Conservation (phyloP, 768 basidiomycete genomes). For the Hygrocybe punicea region DNA sequence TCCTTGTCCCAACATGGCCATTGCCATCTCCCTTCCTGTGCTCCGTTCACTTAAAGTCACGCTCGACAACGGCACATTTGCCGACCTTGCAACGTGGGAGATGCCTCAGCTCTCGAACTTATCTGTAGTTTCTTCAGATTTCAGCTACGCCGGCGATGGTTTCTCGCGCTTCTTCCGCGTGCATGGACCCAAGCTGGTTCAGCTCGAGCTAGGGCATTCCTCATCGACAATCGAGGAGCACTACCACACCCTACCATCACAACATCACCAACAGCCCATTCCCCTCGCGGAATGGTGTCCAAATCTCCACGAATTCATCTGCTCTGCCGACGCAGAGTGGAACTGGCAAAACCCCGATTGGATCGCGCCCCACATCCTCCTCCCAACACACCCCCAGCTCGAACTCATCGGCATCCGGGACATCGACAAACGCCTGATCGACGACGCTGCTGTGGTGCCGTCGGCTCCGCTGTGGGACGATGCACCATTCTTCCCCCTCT, state of each 20-base stretch:
- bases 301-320: constrained; percentile 65
- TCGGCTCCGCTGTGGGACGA: constrained; percentile 31
- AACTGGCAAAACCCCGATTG: constrained; percentile 77
- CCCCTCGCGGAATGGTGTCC: constrained; percentile 69
- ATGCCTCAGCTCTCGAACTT: constrained; percentile 63
- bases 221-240: constrained; percentile 65
- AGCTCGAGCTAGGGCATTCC: constrained; percentile 73
- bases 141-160: constrained; percentile 62
- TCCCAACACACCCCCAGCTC: constrained; percentile 59
- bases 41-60: constrained; percentile 68
- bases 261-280: constrained; percentile 29
- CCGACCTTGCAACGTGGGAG: constrained; percentile 60
- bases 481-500: constrained; percentile 59
- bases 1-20: constrained; percentile 14
- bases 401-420: constrained; percentile 70
- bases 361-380: constrained; percentile 73
- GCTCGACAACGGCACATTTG: constrained; percentile 68
- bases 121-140: constrained; percentile 68
- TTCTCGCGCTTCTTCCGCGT: constrained; percentile 63
- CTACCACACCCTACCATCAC: constrained; percentile 49
- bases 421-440: constrained; percentile 59
- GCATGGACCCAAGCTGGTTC: constrained; percentile 58
- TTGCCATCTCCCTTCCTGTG: constrained; percentile 52
- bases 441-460: constrained; percentile 36
- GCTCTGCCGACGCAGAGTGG: constrained; percentile 76